These are phyloP conservation scores for Recurvomyces mirabilis DNA, from an alignment of 495 filamentous ascomycete genomes.

Conservation along the genomic window DNA sequence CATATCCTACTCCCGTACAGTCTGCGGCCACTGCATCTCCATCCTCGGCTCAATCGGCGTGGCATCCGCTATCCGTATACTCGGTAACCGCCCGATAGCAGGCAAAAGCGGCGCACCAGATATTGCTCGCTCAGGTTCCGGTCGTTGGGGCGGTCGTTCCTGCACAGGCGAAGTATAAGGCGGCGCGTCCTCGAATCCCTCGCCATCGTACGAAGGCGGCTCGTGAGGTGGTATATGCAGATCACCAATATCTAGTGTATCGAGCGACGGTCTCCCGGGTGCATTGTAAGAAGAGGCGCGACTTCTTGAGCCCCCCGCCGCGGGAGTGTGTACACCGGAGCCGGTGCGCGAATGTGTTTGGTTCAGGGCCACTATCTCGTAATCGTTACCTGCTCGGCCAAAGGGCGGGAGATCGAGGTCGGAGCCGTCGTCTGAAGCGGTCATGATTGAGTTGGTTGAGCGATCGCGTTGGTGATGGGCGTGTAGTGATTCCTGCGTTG, in stretches of 20 bases:
- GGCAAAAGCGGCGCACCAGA: slow-evolving; percentile 17
- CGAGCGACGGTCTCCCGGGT: slow-evolving; percentile 3
- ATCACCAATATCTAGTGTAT: slow-evolving; percentile 9
- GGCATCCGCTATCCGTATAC: slow-evolving; percentile 16
- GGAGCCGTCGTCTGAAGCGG: slow-evolving; percentile 18
- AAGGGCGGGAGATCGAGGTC: slow-evolving; percentile 17
- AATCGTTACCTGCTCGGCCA: slow-evolving; percentile 17
- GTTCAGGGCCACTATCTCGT: slow-evolving; percentile 17
- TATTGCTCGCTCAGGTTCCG: neutral
- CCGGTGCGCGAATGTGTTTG: slow-evolving; percentile 11
- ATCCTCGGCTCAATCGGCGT: slow-evolving; percentile 13
- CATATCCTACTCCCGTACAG: slow-evolving; percentile 9
- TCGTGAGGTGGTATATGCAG: slow-evolving; percentile 8
- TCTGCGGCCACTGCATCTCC: slow-evolving; percentile 1
- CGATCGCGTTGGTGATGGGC: slow-evolving; percentile 24
- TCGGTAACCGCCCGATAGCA: slow-evolving; percentile 14
- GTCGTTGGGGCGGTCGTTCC: slow-evolving; percentile 4
- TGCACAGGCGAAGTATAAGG: slow-evolving; percentile 22
- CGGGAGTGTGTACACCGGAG: slow-evolving; percentile 5
- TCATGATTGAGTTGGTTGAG: slow-evolving; percentile 24
- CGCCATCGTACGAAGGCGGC: slow-evolving; percentile 18
- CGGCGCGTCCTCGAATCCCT: slow-evolving; percentile 22
- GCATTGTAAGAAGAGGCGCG: slow-evolving; percentile 10
- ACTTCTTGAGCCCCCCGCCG: slow-evolving; percentile 2
- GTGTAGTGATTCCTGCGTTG: slow-evolving; percentile 19